phyloP scores from a whole-genome alignment of 2,329 filamentous ascomycete genomes.

The Thielaviopsis ethacetica region DNA sequence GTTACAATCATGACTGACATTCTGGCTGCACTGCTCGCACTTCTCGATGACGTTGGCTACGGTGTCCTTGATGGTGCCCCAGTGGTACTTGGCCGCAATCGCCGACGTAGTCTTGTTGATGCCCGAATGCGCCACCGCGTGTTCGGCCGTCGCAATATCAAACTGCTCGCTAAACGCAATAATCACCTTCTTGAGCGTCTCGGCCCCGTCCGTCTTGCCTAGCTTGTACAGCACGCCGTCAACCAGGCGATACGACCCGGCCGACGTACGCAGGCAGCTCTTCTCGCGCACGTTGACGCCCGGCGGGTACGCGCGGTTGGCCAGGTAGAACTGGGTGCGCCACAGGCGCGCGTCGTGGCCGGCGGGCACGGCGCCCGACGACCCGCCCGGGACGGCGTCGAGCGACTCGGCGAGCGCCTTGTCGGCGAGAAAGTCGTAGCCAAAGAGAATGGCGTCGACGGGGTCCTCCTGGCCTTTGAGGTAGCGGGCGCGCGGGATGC shows the following conservation, averaged over 20 bases:
- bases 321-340: constrained; percentile 95
- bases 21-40: constrained; percentile 77
- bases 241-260: constrained; percentile 82
- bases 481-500: constrained; percentile 56
- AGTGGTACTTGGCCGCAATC: constrained; percentile 89
- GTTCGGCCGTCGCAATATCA: constrained; percentile 66
- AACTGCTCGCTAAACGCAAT: constrained; percentile 80
- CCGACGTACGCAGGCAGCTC: constrained; percentile 79
- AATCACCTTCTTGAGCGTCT: constrained; percentile 63
- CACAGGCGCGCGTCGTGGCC: constrained; percentile 75
- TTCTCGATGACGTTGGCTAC: constrained; percentile 89
- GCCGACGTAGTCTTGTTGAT: constrained; percentile 97
- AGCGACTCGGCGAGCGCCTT: constrained; percentile 24
- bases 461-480: constrained; percentile 51
- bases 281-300: constrained; percentile 92
- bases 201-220: constrained; percentile 10
- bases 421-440: constrained; percentile 37
- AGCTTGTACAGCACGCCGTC: constrained; percentile 85
- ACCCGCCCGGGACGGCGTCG: not conserved
- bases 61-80: constrained; percentile 96
- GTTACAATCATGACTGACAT: constrained; percentile 22
- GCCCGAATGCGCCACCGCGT: constrained; percentile 63
- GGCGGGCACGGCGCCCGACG: constrained; percentile 7
- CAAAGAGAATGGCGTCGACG: constrained; percentile 65
- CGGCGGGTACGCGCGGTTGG: constrained; percentile 81